A percentile compares a stretch with the other conserved stretches of the same genome.
Evolutionary conservation across 1,284 basidiomycete species (phyloP).

Genomic region (Cryptococcus sp.): DNA sequence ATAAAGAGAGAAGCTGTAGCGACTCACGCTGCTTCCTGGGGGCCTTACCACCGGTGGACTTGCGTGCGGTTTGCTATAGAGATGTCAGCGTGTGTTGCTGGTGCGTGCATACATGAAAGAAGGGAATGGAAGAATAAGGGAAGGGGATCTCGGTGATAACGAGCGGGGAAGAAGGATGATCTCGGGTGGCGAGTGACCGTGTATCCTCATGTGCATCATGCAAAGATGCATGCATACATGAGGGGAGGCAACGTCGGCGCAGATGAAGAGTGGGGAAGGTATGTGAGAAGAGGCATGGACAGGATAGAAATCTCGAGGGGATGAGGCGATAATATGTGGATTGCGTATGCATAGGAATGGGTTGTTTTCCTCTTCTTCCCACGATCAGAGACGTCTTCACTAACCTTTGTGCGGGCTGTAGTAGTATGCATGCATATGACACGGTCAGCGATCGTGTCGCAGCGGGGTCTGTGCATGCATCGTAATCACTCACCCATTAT

Average conservation of each 20-base stretch:
- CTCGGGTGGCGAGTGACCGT: not conserved
- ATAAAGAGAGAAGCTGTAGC: not conserved
- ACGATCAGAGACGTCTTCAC: conserved; percentile 7
- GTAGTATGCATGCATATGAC: conserved; percentile 9
- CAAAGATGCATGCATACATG: not conserved
- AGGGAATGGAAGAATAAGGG: not conserved
- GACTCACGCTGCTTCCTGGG: conserved; percentile 59
- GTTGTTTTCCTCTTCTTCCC: conserved; percentile 8
- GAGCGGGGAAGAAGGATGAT: not conserved
- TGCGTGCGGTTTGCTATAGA: conserved; percentile 64
- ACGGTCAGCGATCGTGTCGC: conserved; percentile 2
- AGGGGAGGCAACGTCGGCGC: not conserved
- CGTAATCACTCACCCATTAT: conserved; percentile 32
- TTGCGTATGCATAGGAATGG: conserved; percentile 3
- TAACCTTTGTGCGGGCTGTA: conserved; percentile 43
- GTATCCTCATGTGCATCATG: not conserved
- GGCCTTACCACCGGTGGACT: conserved; percentile 63
- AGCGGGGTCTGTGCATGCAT: conserved; percentile 14
- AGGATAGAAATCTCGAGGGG: conserved; percentile 6
- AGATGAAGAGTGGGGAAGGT: conserved; percentile 1
- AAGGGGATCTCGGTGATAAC: not conserved
- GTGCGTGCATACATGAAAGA: not conserved
- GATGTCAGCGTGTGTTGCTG: conserved; percentile 8
- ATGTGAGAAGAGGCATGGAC: conserved; percentile 5
- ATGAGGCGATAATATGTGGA: not conserved